Base-by-base conservation (phyloP, 2,329 filamentous ascomycete genomes). In the Talaromyces sp. region DNA sequence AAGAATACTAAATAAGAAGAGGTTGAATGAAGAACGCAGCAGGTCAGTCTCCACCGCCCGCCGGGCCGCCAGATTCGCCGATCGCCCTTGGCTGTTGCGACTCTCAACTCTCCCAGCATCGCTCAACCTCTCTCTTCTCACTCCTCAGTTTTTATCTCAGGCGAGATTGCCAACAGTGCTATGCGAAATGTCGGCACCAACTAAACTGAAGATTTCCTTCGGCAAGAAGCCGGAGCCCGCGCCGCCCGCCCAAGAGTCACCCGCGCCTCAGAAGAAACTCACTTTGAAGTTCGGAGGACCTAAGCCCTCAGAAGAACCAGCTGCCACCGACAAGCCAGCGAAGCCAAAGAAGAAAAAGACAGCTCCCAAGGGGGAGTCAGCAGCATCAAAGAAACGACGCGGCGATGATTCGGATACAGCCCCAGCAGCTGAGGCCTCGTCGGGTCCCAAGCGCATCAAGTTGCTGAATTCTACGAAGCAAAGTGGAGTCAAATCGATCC, bases 401-500 rank as follows among this genome's bases (percentile, higher is more conserved):
- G 59, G 64, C 24, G 66, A 68, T 3, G 70, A 72, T 31, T 65
- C 70, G 7, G 64, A 67, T 10, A 56, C 66, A 3, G 61, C 49
- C 14, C 53, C 57, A 46, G 31, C 38, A 46, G 35, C 24, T 3
- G 56, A 53, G 6, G 57, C 53, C 17, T 61, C 59, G 53, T 46
- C 65, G 19, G 70, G 73, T 50, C 64, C 72, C 41, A 77, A 77
- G 62, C 71, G 75, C 27, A 66, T 78, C 50, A 77, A 77, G 58
- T 61, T 62, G n/a, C 27, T 77, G 32, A 77, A 72, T 58, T 64
- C 71, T 24, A 70, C 73, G 19, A 77, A 76, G 59, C 72, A 75
- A 54, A 72, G 73, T 0, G 71, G 70, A 4, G 65, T 76, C 14
- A 76, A 76, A 62, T 79, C 72, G 32, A 78, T 87, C 59, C 84